phyloP scores from a whole-genome alignment of 78 protist genomes.

The Dictyostelium intermedium region DNA sequence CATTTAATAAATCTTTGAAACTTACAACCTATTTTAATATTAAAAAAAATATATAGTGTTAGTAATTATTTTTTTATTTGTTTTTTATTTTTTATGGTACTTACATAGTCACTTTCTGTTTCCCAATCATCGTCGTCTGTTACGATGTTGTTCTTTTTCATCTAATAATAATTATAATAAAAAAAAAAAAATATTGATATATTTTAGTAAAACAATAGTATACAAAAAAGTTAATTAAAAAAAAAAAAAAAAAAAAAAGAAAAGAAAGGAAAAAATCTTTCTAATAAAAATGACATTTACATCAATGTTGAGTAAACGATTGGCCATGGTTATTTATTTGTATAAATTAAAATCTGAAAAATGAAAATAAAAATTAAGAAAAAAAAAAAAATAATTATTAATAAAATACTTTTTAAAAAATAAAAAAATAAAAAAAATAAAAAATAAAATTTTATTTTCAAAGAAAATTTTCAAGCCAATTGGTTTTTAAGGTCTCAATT shows the following conservation, averaged over 20 bases:
- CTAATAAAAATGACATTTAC: not conserved
- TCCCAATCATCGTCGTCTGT: slow-evolving; percentile 75
- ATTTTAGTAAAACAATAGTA: too few relatives aligned
- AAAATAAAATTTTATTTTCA: not conserved
- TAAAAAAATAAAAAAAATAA: not conserved
- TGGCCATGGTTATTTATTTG: slow-evolving; percentile 17
- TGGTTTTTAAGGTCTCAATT: not conserved
- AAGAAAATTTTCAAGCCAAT: not conserved
- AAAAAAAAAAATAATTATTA: not conserved
- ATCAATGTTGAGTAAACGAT: slow-evolving; percentile 23
- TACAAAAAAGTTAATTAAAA: too few relatives aligned
- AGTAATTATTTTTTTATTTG: too few relatives aligned
- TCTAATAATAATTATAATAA: too few relatives aligned
- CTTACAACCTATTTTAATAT: not conserved
- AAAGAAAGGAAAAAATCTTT: not conserved
- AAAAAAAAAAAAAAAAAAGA: too few relatives aligned
- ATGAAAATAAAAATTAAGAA: not conserved
- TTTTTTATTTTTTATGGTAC: not conserved
- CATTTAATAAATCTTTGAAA: not conserved
- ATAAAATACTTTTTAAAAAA: not conserved
- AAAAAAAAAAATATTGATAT: not conserved
- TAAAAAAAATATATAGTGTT: too few relatives aligned
- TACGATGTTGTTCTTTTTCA: not conserved
- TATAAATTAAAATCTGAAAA: not conserved
- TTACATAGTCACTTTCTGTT: slow-evolving; percentile 68